Conservation (phyloP, 129 eudicot genomes). For the Saussurea involucrata region DNA sequence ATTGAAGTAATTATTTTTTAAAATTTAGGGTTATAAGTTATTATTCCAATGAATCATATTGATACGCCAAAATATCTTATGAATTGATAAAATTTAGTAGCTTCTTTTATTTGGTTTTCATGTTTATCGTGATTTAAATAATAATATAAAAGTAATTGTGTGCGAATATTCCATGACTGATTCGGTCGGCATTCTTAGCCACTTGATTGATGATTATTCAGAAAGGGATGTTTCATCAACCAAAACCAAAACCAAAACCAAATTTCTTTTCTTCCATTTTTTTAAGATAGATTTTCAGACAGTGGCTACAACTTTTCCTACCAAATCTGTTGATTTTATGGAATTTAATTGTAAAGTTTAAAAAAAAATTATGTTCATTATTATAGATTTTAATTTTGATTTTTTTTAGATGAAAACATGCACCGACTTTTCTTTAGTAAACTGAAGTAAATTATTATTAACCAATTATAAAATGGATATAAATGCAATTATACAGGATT, state of each 20-base stretch:
- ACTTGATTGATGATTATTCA: neutral
- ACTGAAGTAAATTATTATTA: neutral
- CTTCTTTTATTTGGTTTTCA: no score
- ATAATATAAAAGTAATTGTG: no score
- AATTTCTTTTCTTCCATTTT: neutral
- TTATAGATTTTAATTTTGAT: no score
- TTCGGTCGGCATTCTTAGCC: neutral
- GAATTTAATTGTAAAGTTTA: no score
- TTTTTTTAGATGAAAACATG: no score
- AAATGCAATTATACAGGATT: conserved; percentile 14
- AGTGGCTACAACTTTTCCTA: neutral
- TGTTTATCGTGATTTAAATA: no score
- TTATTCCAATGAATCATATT: no score
- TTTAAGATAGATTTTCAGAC: neutral
- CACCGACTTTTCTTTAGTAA: no score
- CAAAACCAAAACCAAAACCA: neutral
- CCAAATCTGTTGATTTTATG: neutral
- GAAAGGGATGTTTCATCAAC: neutral
- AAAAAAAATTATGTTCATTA: no score
- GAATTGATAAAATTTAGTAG: neutral
- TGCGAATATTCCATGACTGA: neutral
- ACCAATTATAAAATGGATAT: neutral
- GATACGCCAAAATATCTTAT: no score
- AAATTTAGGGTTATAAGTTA: no score
- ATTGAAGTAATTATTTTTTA: no score